These are phyloP conservation scores for Globisporangium sylvaticum DNA, from an alignment of 352 stramenopile genomes.

Conservation along the genomic window DNA sequence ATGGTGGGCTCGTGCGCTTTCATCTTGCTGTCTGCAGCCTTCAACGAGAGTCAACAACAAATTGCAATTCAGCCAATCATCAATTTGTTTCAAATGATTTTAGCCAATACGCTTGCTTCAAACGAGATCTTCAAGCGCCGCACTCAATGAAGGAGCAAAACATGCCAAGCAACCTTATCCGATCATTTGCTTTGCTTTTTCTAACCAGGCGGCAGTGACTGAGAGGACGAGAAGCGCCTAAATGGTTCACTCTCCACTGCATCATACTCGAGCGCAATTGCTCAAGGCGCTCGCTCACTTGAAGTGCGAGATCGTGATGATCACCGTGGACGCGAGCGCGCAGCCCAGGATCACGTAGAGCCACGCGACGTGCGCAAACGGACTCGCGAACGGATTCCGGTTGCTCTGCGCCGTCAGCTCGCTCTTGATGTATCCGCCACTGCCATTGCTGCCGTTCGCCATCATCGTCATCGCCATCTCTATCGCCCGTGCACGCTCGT, in stretches of 20 bases:
- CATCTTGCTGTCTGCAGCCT: too few species aligned
- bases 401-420: conserved; percentile 7
- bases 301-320: conserved; percentile 73
- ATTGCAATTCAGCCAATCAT: too few species aligned
- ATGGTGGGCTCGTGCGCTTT: too few species aligned
- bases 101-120: too few species aligned
- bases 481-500: conserved; percentile 17
- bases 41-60: too few species aligned
- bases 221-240: too few species aligned
- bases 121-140: too few species aligned
- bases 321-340: conserved; percentile 47
- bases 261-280: neutral
- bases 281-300: conserved; percentile 2
- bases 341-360: conserved; percentile 65
- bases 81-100: too few species aligned
- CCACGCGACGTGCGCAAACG: conserved; percentile 61
- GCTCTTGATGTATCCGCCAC: neutral
- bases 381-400: conserved; percentile 74
- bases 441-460: neutral
- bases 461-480: neutral
- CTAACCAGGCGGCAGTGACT: too few species aligned
- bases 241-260: neutral
- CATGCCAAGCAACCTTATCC: too few species aligned
- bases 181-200: too few species aligned
- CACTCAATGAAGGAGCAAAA: too few species aligned